These are phyloP conservation scores for Achaetomiella virescens DNA, from an alignment of 495 filamentous ascomycete species.

Conservation along the genomic window DNA sequence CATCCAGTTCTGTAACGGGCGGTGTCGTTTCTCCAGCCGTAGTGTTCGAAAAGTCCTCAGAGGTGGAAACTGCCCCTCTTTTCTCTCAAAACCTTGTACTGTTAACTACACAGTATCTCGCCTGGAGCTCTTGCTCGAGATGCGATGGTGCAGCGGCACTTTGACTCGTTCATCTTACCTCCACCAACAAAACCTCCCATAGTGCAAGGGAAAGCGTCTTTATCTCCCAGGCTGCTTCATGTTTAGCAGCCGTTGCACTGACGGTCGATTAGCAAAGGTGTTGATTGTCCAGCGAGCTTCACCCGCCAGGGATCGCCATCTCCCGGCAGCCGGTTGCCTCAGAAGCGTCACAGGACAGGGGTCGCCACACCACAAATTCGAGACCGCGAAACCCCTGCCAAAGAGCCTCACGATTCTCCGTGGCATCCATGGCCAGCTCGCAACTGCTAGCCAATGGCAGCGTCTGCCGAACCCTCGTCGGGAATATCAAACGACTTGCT, in stretches of 20 bases:
- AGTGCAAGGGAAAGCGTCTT: no score
- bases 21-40: not conserved
- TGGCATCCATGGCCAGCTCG: not conserved
- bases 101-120: no score
- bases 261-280: no score
- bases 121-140: no score
- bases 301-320: conserved; percentile 5
- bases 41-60: no score
- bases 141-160: no score
- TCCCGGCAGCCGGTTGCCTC: conserved; percentile 31
- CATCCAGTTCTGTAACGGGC: not conserved
- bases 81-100: no score
- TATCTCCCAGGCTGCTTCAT: not conserved
- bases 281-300: no score
- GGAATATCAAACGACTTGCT: conserved; percentile 35
- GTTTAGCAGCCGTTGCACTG: not conserved
- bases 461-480: not conserved
- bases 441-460: conserved; percentile 28
- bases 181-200: not conserved
- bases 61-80: no score
- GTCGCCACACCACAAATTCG: conserved; percentile 20
- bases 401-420: conserved; percentile 30
- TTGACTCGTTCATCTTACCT: no score
- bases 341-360: conserved; percentile 47
- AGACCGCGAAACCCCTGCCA: conserved; percentile 14